Percentiles rank a stretch among this genome's conserved stretches.
These are phyloP conservation scores for Agaricus blazei DNA, from an alignment of 768 basidiomycete species.

Conservation along the genomic window DNA sequence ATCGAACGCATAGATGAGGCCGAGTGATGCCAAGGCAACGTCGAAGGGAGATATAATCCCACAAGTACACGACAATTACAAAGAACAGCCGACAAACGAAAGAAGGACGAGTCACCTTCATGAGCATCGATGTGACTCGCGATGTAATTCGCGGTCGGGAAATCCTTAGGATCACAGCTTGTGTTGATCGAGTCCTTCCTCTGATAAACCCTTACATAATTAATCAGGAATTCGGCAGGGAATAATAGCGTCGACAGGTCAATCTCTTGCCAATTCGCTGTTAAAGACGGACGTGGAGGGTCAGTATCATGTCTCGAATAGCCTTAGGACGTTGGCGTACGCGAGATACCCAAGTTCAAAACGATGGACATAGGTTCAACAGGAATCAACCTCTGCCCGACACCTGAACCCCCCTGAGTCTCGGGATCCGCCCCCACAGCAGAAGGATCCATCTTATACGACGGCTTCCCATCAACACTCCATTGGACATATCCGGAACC, in stretches of 20 bases:
- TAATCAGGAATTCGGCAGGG: conserved; percentile 66
- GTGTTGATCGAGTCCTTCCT: conserved; percentile 48
- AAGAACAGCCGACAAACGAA: no score
- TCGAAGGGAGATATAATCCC: no score
- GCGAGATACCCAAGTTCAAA: conserved; percentile 59
- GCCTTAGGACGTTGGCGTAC: conserved; percentile 29
- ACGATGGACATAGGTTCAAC: conserved; percentile 59
- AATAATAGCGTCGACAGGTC: conserved; percentile 54
- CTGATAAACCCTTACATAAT: conserved; percentile 84
- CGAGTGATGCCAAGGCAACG: not conserved
- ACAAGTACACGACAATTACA: no score
- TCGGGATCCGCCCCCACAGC: conserved; percentile 40
- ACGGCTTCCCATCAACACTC: conserved; percentile 54
- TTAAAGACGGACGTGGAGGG: no score
- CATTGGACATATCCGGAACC: conserved; percentile 68
- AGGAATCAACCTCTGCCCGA: conserved; percentile 56
- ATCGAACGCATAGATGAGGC: no score
- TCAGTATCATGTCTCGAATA: no score
- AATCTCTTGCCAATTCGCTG: conserved; percentile 63
- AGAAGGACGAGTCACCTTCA: conserved; percentile 36
- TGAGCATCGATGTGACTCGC: conserved; percentile 51
- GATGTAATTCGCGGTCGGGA: conserved; percentile 66
- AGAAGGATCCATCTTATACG: conserved; percentile 47
- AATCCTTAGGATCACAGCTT: conserved; percentile 61
- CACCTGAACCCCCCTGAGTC: conserved; percentile 31